Base-by-base conservation (phyloP, 345 rosid species). In the Raphanus raphanistrum region DNA sequence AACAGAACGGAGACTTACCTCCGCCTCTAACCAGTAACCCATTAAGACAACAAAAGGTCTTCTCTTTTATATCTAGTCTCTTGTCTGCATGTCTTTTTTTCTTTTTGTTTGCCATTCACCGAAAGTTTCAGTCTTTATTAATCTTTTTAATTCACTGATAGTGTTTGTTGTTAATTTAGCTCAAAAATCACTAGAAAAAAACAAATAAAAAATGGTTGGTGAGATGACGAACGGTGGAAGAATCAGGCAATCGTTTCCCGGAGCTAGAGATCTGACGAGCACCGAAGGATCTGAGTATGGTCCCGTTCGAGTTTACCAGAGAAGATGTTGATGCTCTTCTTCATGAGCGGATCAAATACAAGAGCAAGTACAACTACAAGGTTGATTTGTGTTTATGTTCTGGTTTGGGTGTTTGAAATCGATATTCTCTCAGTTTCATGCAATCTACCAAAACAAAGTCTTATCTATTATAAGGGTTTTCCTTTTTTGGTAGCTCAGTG, bases 321-420 rank as follows among this genome's bases (percentile, higher is more conserved):
- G 92, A 87, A 85, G 92, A 85, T 25, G 92, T 88, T 70, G 90
- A 84, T 10, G 84, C 92, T 59, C 82, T 88, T 75, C 76, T 88
- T 72, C 86, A 73, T 67, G 89, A 88, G 66, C 85, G 83, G 69
- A 86, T 87, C 83, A 88, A 77, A 77, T 82, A 80, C 76, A 88
- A 83, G 86, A 88, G 82, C 87, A 88, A 88, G 80, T 94, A 82
- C 75, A 93, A 93, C 79, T 91, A 91, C 81, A 93, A 93, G 97
- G 97, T 90, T 21, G 21, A 21, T 21, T 21, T 21, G 21, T 21
- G 0, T 21, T 21, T 21, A 21, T 21, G 21, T 21, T 21, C 26
- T 21, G 21, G 21, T 21, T 21, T 21, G 21, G 21, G 21, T 21
- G 21, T 21, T 48, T 70, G 25, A 68, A 76, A 13, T 31, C 63